A percentile compares a stretch with the other conserved stretches of the same genome.
These are phyloP conservation scores for Backusella sp. DNA, from an alignment of 192 early-diverging fungal species.

Conservation along the genomic window DNA sequence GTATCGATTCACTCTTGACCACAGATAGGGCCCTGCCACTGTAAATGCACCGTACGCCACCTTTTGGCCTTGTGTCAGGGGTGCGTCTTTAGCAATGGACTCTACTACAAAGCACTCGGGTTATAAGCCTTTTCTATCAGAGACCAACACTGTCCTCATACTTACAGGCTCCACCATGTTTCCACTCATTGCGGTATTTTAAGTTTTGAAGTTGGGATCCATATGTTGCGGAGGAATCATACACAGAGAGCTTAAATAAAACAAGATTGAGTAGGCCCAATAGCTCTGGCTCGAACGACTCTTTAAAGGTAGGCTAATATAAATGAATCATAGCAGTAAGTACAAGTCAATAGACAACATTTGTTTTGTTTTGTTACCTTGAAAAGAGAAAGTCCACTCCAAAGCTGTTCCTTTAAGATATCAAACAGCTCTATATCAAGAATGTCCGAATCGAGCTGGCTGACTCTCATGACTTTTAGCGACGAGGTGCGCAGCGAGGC, in stretches of 20 bases:
- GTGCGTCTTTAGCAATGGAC: slow-evolving; percentile 55
- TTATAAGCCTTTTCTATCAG: slow-evolving; percentile 7
- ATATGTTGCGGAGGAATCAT: slow-evolving; percentile 74
- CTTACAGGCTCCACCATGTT: slow-evolving; percentile 58
- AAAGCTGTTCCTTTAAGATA: slow-evolving; percentile 77
- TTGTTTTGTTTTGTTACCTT: slow-evolving; percentile 38
- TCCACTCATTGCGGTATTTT: slow-evolving; percentile 68
- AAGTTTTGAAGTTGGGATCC: slow-evolving; percentile 85
- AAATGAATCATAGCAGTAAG: neutral
- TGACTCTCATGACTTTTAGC: slow-evolving; percentile 69
- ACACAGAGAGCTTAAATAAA: slow-evolving; percentile 75
- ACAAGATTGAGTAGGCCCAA: slow-evolving; percentile 62
- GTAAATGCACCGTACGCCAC: slow-evolving; percentile 58
- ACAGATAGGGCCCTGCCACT: slow-evolving; percentile 73
- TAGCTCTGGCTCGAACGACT: slow-evolving; percentile 72
- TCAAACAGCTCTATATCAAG: slow-evolving; percentile 76
- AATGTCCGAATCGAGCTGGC: slow-evolving; percentile 82
- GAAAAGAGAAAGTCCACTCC: slow-evolving; percentile 66
- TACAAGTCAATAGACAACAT: neutral
- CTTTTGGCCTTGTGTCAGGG: slow-evolving; percentile 58
- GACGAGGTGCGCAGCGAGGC: slow-evolving; percentile 50
- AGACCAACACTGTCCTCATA: too few relatives aligned
- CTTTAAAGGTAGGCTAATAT: slow-evolving; percentile 51
- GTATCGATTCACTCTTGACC: slow-evolving; percentile 57
- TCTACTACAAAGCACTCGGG: slow-evolving; percentile 43